Conservation (phyloP, 2,329 filamentous ascomycete genomes). For the Aureobasidium sp. region DNA sequence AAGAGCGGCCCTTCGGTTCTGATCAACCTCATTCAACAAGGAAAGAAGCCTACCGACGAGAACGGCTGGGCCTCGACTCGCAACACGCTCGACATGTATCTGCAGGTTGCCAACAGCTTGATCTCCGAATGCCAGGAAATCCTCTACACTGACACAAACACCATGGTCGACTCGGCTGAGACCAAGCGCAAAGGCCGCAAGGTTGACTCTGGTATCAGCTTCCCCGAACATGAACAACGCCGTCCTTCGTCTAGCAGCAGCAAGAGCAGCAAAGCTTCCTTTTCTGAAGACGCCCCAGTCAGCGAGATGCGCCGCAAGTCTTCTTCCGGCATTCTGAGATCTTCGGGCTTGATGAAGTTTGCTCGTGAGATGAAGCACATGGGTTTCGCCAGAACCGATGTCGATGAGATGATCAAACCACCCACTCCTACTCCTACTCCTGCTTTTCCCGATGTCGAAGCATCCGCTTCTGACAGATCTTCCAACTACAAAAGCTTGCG, state of each 20-base stretch:
- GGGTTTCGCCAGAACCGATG: constrained; percentile 46
- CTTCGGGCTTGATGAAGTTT: constrained; percentile 53
- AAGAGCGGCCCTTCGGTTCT: constrained; percentile 49
- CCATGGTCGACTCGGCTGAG: constrained; percentile 28
- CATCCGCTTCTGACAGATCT: background rate
- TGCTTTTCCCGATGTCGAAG: background rate
- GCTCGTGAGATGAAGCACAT: constrained; percentile 54
- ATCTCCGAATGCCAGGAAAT: constrained; percentile 54
- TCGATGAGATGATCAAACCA: constrained; percentile 39
- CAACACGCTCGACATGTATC: constrained; percentile 50
- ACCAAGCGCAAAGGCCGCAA: constrained; percentile 43
- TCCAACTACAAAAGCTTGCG: constrained; percentile 27
- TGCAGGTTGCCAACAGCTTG: constrained; percentile 52
- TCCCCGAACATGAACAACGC: constrained; percentile 34
- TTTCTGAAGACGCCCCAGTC: constrained; percentile 22
- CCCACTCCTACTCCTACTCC: background rate
- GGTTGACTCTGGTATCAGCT: constrained; percentile 58
- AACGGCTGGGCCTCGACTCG: constrained; percentile 50
- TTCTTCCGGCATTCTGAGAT: constrained; percentile 24
- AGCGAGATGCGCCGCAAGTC: constrained; percentile 20
- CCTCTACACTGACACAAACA: constrained; percentile 35
- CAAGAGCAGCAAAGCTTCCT: constrained; percentile 20
- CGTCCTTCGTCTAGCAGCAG: constrained; percentile 31
- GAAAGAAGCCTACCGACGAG: constrained; percentile 44
- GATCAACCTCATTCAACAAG: constrained; percentile 46